phyloP scores from a whole-genome alignment of 2,329 filamentous ascomycete species.

The Didymella sp. region DNA sequence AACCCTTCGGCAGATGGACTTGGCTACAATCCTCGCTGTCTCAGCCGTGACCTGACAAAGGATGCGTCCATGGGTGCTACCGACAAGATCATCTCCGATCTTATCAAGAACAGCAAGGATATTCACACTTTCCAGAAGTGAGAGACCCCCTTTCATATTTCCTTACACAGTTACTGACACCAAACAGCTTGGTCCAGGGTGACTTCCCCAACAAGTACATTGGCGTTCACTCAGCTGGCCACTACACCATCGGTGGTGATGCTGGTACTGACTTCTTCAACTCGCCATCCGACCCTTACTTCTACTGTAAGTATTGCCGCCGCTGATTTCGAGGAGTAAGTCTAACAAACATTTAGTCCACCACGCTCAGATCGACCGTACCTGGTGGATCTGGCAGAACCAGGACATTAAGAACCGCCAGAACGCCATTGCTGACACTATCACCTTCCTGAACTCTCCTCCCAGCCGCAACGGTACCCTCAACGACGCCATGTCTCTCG shows the following conservation, averaged over 20 bases:
- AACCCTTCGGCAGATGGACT: constrained; percentile 45
- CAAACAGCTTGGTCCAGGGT: constrained; percentile 49
- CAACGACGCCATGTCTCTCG: constrained; percentile 53
- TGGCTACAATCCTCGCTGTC: constrained; percentile 49
- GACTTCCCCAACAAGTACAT: constrained; percentile 44
- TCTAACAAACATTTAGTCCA: constrained; percentile 39
- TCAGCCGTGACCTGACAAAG: constrained; percentile 48
- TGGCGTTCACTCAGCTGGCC: constrained; percentile 56
- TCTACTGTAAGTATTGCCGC: constrained; percentile 43
- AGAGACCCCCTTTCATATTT: not conserved
- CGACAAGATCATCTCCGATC: constrained; percentile 31
- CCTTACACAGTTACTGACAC: no score
- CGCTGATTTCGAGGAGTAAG: no score
- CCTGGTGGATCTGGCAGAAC: constrained; percentile 61
- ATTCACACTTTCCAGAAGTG: constrained; percentile 47
- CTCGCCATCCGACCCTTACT: constrained; percentile 55
- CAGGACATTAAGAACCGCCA: constrained; percentile 49
- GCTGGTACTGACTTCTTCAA: constrained; percentile 55
- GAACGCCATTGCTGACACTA: constrained; percentile 53
- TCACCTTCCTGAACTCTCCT: constrained; percentile 55
- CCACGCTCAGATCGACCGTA: constrained; percentile 57
- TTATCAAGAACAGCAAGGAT: constrained; percentile 35
- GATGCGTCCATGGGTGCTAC: constrained; percentile 32
- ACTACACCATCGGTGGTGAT: constrained; percentile 56
- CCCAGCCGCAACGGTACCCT: constrained; percentile 55